Evolutionary conservation across 371 early-diverging fungal species (phyloP).

Genomic region (Fennellomyces sp.): DNA sequence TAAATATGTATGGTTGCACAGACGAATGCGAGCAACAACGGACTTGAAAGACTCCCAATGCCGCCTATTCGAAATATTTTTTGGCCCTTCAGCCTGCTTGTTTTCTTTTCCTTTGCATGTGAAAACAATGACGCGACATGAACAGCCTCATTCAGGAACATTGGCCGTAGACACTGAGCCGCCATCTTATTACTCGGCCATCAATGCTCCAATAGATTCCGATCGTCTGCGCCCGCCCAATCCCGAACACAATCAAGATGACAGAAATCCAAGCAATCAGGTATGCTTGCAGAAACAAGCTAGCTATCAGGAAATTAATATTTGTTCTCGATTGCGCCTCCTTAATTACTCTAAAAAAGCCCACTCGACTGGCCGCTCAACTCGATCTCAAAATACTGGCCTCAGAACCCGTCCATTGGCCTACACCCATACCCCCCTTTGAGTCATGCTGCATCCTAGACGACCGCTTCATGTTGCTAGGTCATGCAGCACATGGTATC

Average conservation of each 20-base stretch:
- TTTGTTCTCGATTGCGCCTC: too few species aligned
- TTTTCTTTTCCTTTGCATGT: neutral
- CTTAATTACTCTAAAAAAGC: too few species aligned
- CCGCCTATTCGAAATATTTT: too few species aligned
- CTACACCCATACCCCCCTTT: conserved; percentile 20
- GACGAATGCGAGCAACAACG: neutral
- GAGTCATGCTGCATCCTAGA: conserved; percentile 44
- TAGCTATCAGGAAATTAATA: too few species aligned
- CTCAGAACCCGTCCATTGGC: conserved; percentile 21
- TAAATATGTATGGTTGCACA: neutral
- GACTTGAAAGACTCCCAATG: too few species aligned
- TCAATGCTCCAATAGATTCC: neutral
- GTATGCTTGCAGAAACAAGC: too few species aligned
- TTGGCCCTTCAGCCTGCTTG: neutral
- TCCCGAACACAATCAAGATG: too few species aligned
- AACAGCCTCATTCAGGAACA: neutral
- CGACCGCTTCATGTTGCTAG: conserved; percentile 38
- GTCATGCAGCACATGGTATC: conserved; percentile 26
- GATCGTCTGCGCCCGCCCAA: too few species aligned
- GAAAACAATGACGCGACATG: neutral
- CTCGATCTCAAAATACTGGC: conserved; percentile 24
- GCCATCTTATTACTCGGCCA: neutral
- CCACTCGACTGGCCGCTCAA: conserved; percentile 12
- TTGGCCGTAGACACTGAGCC: neutral
- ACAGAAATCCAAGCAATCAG: neutral